Evolutionary conservation across 2,329 filamentous ascomycete genomes (phyloP), one percentile per base, ranked within the genome.

Genomic region (Fusarium sp.): DNA sequence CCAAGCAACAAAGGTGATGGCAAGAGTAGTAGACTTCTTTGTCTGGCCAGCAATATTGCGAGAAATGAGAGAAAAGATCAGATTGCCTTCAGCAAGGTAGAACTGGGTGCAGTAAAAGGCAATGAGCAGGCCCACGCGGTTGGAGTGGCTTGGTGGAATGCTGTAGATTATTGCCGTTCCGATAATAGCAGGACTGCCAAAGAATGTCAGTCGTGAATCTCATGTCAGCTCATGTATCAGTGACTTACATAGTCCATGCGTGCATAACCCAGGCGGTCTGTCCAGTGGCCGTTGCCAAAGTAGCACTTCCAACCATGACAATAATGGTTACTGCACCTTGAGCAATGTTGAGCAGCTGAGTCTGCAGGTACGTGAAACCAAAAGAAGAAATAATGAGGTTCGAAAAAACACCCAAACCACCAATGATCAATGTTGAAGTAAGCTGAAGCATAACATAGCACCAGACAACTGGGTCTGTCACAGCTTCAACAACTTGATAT

Each of bases 51-150:
- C 61, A 11, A 63, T 35, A n/a, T 63, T 63, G 22, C 61, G 61
- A 4, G 46, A 40, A n/a, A 63, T 56, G 5, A 63, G 17, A 1
- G 46, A 56, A 24, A 62, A 36, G 42, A 46, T 51, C 14, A 62
- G 40, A 17, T 46, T 62, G 27, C 44, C 40, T 24, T 53, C 33
- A n/a, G 46, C 46, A 5, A 38, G 38, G n/a, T 40, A 63, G 17
- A 56, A 63, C 12, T 85, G 8, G 22, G 84, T 86, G 74, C 84
- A 86, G 35, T 84, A 85, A 36, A 86, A 85, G 22, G 80, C 79
- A 7, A 81, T 76, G 4, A 82, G 75, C 2, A 86, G 79, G 31
- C 84, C 82, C 3, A 82, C 81, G 2, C 79, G 79, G 7, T 82
- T 81, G 3, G 67, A 70, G 0, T 67, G 64, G 27, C 60, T 81